Evolutionary conservation across 768 basidiomycete genomes (phyloP).

Genomic region (Trametes meyenii): DNA sequence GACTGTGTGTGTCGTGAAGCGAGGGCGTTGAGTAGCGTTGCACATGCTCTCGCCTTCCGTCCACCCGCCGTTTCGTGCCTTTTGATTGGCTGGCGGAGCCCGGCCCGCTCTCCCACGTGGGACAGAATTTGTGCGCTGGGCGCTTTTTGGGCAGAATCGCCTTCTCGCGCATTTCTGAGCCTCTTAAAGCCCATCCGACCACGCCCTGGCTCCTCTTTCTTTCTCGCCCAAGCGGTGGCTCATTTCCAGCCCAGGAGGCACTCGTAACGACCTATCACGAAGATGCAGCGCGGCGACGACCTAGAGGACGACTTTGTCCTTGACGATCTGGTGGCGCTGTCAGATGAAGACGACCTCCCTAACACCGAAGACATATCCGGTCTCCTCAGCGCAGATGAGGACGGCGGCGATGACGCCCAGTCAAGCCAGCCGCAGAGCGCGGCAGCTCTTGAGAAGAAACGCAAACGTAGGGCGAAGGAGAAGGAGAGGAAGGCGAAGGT

Average conservation of each 20-base stretch:
- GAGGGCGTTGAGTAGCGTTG: conserved; percentile 7
- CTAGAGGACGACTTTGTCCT: conserved; percentile 81
- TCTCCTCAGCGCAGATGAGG: conserved; percentile 51
- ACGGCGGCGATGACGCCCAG: conserved; percentile 34
- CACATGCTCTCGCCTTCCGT: neutral
- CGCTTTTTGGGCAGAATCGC: conserved; percentile 3
- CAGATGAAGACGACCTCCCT: conserved; percentile 55
- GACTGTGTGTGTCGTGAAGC: neutral
- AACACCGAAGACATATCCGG: conserved; percentile 41
- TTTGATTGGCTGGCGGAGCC: neutral
- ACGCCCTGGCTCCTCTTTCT: neutral
- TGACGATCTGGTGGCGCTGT: conserved; percentile 67
- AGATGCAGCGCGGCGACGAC: conserved; percentile 65
- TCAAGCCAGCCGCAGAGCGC: conserved; percentile 23
- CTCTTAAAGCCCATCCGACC: conserved; percentile 1
- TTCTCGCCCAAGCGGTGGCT: conserved; percentile 9
- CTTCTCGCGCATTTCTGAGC: conserved; percentile 4
- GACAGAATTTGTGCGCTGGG: conserved; percentile 9
- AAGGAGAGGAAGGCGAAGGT: conserved; percentile 75
- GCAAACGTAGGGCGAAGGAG: conserved; percentile 73
- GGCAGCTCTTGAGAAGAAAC: conserved; percentile 53
- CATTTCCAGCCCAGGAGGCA: conserved; percentile 1
- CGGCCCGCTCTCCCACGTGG: conserved; percentile 7
- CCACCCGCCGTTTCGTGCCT: neutral
- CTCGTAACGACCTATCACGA: conserved; percentile 12